Evolutionary conservation across 139 green algal species (phyloP), one percentile per base, ranked within the genome.

Genomic region (Closterium sp.): DNA sequence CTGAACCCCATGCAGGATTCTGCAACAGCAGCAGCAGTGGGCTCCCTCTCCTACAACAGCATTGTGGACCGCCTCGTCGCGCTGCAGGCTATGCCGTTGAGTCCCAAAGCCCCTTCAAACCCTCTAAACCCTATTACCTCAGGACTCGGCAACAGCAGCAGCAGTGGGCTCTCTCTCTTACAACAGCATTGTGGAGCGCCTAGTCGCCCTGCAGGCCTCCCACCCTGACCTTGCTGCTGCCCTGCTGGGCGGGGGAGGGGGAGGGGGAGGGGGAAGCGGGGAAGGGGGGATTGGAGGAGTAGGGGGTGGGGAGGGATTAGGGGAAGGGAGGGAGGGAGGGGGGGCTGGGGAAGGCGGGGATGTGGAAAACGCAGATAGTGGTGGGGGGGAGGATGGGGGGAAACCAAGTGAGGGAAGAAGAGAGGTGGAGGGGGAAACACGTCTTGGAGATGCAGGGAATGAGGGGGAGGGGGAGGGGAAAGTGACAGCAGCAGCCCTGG

Each of bases 21-120:
- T 4, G 70, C 22, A 9, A 95, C 93, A 6, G 70, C 32, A 22
- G 32, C 62, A n/a, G 92, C 93, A 0, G 27, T 97, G 0, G 94
- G 94, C 24, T 7, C 89, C 45, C 93, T 88, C 27, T 96, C 94
- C 1, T 99, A 99, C 95, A 99, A 99, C 85, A 95, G 98, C 91
- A 86, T 98, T 11, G 93, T 98, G 9, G 94, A 96, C 89, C 90
- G 96, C 70, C 90, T 98, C 17, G 95, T 97, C 4, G 95, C 91
- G 1, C 50, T 95, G 73, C 42, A 93, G n/a, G 93, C 42, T n/a
- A n/a, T n/a, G n/a, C n/a, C n/a, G n/a, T n/a, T n/a, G n/a, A n/a
- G n/a, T n/a, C n/a, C n/a, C n/a, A n/a, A n/a, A n/a, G n/a, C n/a
- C n/a, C n/a, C n/a, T n/a, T n/a, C n/a, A n/a, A n/a, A 38, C 2